phyloP scores from a whole-genome alignment of 208 protist genomes.

The Crithidia expoeki region DNA sequence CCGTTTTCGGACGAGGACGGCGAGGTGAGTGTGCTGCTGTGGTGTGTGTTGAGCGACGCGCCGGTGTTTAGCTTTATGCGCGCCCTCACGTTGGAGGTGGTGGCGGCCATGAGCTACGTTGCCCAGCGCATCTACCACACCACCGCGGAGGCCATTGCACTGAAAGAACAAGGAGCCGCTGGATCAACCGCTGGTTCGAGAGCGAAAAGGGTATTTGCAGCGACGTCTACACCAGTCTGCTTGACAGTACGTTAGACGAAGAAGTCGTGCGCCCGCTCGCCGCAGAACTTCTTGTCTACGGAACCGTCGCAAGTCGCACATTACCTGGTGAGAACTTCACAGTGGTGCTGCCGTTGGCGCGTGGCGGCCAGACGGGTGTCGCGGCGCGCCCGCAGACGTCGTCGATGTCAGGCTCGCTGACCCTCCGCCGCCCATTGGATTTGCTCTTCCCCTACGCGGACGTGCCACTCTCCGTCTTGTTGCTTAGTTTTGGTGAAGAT shows the following conservation, averaged over 20 bases:
- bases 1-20: conserved; percentile 11
- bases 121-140: conserved; percentile 26
- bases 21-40: conserved; percentile 39
- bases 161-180: too few species aligned
- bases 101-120: conserved; percentile 35
- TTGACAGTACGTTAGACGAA: conserved; percentile 21
- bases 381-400: conserved; percentile 19
- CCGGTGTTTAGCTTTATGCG: conserved; percentile 67
- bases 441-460: conserved; percentile 51
- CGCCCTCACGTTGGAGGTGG: conserved; percentile 42
- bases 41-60: conserved; percentile 49
- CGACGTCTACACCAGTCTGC: conserved; percentile 14
- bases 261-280: conserved; percentile 37
- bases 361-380: conserved; percentile 1
- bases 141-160: too few species aligned
- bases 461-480: conserved; percentile 51
- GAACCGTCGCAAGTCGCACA: conserved; percentile 24
- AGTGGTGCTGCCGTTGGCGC: conserved; percentile 23
- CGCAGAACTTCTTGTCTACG: conserved; percentile 25
- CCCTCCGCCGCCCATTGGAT: conserved; percentile 49
- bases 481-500: conserved; percentile 72
- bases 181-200: background rate
- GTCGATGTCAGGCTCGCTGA: conserved; percentile 17
- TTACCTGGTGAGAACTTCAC: conserved; percentile 37
- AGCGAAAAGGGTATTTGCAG: background rate